Evolutionary conservation across 2,329 filamentous ascomycete genomes (phyloP), one percentile per base, ranked within the genome.

Genomic region (Aspergillus niger): DNA sequence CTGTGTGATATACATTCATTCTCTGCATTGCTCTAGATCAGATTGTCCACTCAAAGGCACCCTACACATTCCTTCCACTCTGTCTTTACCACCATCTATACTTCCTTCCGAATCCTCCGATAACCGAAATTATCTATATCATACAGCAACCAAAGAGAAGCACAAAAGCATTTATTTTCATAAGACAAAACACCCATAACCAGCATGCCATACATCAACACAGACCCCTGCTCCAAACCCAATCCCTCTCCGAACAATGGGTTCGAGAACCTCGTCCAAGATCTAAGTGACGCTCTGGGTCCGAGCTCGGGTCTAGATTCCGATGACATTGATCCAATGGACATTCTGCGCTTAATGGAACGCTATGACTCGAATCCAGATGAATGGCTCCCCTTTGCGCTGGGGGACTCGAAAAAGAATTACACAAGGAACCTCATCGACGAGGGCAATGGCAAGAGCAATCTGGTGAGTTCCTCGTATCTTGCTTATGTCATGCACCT

Each of bases 361-460:
- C 79, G 84, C 28, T 97, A 97, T 76, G 74, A 83, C 54, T 91
- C 90, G 50, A 79, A 86, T 41, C 82, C 88, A 58, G 75, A 80
- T 26, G 88, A 93, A 58, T 97, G 93, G 93, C 73, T 79, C 56
- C 82, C 81, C 63, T 97, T 91, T 77, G 91, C 90, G 28, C 84
- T 94, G 68, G 84, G 83, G n/a, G 89, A 96, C 70, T 68, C 79
- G 17, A 87, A 82, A 64, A 83, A 88, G 69, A 84, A 85, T 1
- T 97, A 97, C 75, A 97, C 93, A 11, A 82, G 93, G 58, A 97
- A 97, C 72, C 84, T 97, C 3, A 92, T 97, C 48, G 91, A 96
- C 70, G 89, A 92, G 72, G 91, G 92, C 2, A 97, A 97, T 68
- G 92, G 87, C 61, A 91, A 91, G 76, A 88, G 87, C 70, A 91